A percentile compares a stretch with the other conserved stretches of the same genome.
These are phyloP conservation scores for Stylonectria norvegica DNA, from an alignment of 2,329 filamentous ascomycete genomes.

Conservation along the genomic window DNA sequence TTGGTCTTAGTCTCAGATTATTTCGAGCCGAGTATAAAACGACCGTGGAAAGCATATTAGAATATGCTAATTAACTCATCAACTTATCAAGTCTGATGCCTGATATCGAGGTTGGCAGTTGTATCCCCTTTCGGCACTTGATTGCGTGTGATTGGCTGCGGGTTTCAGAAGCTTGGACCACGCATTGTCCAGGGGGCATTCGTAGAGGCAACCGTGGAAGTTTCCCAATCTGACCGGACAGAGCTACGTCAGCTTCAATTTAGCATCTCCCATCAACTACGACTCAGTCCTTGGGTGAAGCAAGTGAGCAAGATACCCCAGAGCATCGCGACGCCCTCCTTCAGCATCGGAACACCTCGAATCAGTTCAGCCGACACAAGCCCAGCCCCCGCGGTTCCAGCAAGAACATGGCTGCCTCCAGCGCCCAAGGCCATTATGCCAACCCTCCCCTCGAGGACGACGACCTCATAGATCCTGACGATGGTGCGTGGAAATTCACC, in stretches of 20 bases:
- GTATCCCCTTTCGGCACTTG: conserved; percentile 7
- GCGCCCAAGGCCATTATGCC: conserved; percentile 55
- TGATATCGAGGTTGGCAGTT: conserved; percentile 3
- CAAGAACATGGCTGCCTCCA: conserved; percentile 50
- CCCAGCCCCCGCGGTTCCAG: background rate
- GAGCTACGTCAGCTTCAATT: conserved; percentile 26
- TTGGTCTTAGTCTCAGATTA: no score
- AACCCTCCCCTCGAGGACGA: conserved; percentile 61
- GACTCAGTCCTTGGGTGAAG: background rate
- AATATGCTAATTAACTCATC: no score
- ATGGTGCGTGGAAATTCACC: conserved; percentile 50
- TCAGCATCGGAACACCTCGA: background rate
- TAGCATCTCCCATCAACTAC: conserved; percentile 6
- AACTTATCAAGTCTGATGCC: no score
- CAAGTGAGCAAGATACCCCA: background rate
- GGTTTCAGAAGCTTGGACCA: conserved; percentile 24
- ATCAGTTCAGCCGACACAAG: background rate
- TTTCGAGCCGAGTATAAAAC: no score
- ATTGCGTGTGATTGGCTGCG: conserved; percentile 20
- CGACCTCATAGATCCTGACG: conserved; percentile 75
- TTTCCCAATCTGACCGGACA: conserved; percentile 20
- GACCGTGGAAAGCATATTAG: no score
- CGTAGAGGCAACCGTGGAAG: conserved; percentile 31
- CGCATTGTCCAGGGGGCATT: conserved; percentile 17
- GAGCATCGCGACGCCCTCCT: conserved; percentile 1